Evolutionary conservation across 306 rosid species (phyloP).

Genomic region (Trifolium repens): DNA sequence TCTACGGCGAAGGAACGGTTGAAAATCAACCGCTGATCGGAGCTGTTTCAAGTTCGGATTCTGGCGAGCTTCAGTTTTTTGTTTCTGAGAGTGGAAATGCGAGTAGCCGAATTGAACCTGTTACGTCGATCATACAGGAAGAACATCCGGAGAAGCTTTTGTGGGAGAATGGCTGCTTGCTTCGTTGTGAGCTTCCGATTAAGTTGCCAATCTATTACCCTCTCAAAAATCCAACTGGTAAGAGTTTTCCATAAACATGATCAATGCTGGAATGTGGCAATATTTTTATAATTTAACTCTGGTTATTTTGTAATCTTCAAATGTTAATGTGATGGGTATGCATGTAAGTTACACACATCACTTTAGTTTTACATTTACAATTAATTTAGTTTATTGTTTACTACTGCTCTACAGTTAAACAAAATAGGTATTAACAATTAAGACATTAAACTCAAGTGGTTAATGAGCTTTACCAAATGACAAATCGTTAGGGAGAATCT

Average conservation of each 20-base stretch:
- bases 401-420: not conserved
- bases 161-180: conserved; percentile 91
- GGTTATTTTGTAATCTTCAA: not conserved
- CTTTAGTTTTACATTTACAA: not conserved
- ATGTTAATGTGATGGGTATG: conserved; percentile 4
- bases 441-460: too few relatives aligned
- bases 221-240: conserved; percentile 62
- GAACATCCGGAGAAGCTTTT: conserved; percentile 57
- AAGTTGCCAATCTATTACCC: conserved; percentile 73
- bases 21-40: conserved; percentile 56
- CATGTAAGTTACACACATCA: not conserved
- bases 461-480: too few relatives aligned
- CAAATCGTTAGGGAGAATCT: too few relatives aligned
- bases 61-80: conserved; percentile 54
- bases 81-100: conserved; percentile 50
- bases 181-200: conserved; percentile 76
- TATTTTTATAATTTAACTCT: not conserved
- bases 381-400: not conserved
- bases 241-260: not conserved
- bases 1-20: conserved; percentile 42
- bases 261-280: not conserved
- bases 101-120: conserved; percentile 39
- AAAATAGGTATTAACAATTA: not conserved
- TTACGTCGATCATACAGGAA: conserved; percentile 53
- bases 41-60: conserved; percentile 55